Percentiles rank a stretch among this genome's conserved stretches.
phyloP scores from a whole-genome alignment of 208 protist species.

The Spongospora subterranea region DNA sequence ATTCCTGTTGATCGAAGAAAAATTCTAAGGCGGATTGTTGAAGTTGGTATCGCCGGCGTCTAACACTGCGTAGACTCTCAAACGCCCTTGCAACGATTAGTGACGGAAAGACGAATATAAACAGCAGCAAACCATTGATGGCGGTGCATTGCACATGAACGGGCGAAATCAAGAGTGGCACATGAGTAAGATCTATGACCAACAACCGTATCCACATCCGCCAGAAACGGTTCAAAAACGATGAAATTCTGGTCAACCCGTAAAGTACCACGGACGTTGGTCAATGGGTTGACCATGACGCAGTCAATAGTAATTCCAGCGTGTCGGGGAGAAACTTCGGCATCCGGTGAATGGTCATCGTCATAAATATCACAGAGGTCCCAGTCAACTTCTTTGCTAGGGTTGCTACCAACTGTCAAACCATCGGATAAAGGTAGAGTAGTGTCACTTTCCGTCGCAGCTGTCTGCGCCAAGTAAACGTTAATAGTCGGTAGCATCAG shows the following conservation, averaged over 20 bases:
- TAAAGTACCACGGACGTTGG: neutral
- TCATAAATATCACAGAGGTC: slow-evolving; percentile 47
- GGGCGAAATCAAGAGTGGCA: neutral
- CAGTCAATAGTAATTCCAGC: neutral
- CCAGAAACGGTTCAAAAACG: neutral
- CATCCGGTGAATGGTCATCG: neutral
- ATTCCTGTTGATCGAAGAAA: slow-evolving; percentile 57
- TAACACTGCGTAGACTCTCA: slow-evolving; percentile 3
- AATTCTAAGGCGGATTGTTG: slow-evolving; percentile 63
- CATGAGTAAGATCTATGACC: neutral
- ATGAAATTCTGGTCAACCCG: neutral
- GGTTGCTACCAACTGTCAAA: neutral
- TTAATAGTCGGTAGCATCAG: too few relatives aligned
- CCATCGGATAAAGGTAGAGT: neutral
- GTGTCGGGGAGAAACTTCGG: neutral
- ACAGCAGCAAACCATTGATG: neutral
- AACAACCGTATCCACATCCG: neutral
- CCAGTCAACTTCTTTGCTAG: slow-evolving; percentile 34
- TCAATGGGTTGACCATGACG: neutral
- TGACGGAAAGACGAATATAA: neutral
- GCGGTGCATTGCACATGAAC: neutral
- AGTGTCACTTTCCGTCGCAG: neutral
- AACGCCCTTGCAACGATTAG: neutral
- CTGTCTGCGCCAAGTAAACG: too few relatives aligned
- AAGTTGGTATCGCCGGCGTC: slow-evolving; percentile 52